phyloP scores from a whole-genome alignment of 352 stramenopile species.

The Pythium myriotylum region DNA sequence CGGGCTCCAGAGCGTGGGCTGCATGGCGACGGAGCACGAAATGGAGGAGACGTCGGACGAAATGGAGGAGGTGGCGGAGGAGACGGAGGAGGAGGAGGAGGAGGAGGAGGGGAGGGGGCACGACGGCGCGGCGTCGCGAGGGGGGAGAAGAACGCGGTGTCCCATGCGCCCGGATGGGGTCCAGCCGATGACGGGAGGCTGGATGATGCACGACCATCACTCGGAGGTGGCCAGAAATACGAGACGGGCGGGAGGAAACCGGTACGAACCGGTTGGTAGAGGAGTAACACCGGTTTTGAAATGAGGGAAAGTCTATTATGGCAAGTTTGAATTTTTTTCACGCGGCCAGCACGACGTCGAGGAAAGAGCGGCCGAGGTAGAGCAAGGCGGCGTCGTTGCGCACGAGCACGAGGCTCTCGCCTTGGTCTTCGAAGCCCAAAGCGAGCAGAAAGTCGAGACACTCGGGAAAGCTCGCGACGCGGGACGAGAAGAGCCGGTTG shows the following conservation, averaged over 20 bases:
- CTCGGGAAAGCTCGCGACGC: slow-evolving; percentile 52
- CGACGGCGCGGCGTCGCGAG: not conserved
- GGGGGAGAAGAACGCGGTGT: slow-evolving; percentile 5
- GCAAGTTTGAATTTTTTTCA: too few species aligned
- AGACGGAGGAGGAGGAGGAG: not conserved
- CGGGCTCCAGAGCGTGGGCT: slow-evolving; percentile 17
- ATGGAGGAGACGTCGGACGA: too few species aligned
- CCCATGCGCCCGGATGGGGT: slow-evolving; percentile 8
- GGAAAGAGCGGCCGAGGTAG: slow-evolving; percentile 63
- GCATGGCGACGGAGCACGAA: not conserved
- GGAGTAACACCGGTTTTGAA: too few species aligned
- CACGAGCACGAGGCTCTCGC: slow-evolving; percentile 52
- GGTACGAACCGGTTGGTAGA: too few species aligned
- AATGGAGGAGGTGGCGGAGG: not conserved
- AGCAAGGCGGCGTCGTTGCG: slow-evolving; percentile 67
- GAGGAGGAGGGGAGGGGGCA: not conserved
- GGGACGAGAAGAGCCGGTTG: slow-evolving; percentile 59
- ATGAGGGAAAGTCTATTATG: too few species aligned
- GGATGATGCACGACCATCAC: slow-evolving; percentile 10
- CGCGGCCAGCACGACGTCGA: slow-evolving; percentile 45
- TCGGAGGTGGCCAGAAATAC: not conserved
- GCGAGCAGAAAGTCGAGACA: slow-evolving; percentile 67
- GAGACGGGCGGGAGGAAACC: too few species aligned
- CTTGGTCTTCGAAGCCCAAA: slow-evolving; percentile 69
- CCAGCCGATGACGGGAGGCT: not conserved